phyloP scores from a whole-genome alignment of 495 filamentous ascomycete species.

The Bryoglossum gracile region DNA sequence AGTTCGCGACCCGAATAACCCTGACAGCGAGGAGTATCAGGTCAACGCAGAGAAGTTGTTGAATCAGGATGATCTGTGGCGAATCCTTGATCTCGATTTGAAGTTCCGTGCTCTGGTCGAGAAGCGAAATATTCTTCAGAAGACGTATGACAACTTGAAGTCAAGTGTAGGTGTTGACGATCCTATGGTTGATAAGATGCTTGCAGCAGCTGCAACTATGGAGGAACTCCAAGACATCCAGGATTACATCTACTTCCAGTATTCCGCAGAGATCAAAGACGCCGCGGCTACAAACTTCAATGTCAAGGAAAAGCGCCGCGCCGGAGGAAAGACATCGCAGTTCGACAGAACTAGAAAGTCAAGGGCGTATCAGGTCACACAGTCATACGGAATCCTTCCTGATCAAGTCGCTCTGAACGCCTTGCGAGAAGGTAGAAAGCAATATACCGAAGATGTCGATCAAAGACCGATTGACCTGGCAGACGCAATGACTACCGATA shows the following conservation, averaged over 20 bases:
- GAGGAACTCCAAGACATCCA: constrained; percentile 95
- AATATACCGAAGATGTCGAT: constrained; percentile 74
- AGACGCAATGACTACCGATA: constrained; percentile 59
- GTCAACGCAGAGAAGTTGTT: constrained; percentile 81
- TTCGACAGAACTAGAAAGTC: constrained; percentile 79
- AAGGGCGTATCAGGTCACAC: constrained; percentile 73
- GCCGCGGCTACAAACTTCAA: constrained; percentile 53
- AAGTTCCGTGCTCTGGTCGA: constrained; percentile 87
- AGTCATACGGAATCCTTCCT: constrained; percentile 82
- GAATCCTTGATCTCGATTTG: constrained; percentile 86
- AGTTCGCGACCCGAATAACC: constrained; percentile 43
- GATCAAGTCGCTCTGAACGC: constrained; percentile 82
- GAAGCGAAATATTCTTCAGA: constrained; percentile 77
- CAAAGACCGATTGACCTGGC: constrained; percentile 77
- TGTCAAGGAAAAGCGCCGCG: constrained; percentile 59
- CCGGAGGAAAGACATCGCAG: constrained; percentile 63
- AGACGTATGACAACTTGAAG: constrained; percentile 65
- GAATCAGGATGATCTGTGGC: constrained; percentile 89
- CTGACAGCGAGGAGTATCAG: constrained; percentile 61
- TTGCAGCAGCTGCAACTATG: constrained; percentile 65
- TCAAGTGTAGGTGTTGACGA: constrained; percentile 46
- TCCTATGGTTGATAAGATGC: constrained; percentile 68
- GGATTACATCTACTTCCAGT: constrained; percentile 95
- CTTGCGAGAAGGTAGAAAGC: constrained; percentile 64
- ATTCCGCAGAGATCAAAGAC: constrained; percentile 75